These are phyloP conservation scores for Aphelidium insulamus DNA, from an alignment of 371 early-diverging fungal genomes.

Conservation along the genomic window DNA sequence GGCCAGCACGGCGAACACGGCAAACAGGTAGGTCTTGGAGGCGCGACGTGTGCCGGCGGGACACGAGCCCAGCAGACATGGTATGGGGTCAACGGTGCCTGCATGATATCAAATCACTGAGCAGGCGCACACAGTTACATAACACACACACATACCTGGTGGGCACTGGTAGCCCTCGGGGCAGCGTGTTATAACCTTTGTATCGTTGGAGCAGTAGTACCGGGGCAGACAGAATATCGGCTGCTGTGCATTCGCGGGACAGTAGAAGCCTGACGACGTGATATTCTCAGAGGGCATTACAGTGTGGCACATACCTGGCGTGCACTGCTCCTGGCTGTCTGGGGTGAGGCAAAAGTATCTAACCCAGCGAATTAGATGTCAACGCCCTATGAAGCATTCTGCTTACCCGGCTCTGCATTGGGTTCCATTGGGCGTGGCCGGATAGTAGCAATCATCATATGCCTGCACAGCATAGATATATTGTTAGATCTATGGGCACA, in stretches of 20 bases:
- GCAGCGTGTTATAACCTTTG: slow-evolving; percentile 9
- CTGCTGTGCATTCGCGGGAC: slow-evolving; percentile 19
- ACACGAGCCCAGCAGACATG: slow-evolving; percentile 2
- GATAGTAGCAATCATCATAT: too few species aligned
- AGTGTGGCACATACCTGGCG: too few species aligned
- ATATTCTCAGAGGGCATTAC: too few species aligned
- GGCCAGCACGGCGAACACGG: background rate
- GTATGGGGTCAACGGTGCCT: too few species aligned
- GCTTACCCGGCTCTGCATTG: too few species aligned
- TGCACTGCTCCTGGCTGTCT: background rate
- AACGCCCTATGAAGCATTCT: too few species aligned
- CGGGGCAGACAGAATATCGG: slow-evolving; percentile 20
- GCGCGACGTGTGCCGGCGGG: slow-evolving; percentile 1
- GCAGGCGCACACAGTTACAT: background rate
- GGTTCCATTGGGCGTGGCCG: too few species aligned
- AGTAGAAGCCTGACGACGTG: too few species aligned
- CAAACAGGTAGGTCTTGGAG: slow-evolving; percentile 2
- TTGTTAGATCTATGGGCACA: too few species aligned
- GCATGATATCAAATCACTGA: background rate
- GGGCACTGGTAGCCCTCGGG: slow-evolving; percentile 15
- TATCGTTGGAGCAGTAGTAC: slow-evolving; percentile 18
- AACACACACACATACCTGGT: slow-evolving; percentile 3
- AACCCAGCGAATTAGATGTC: background rate
- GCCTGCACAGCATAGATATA: too few species aligned
- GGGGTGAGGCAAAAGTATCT: slow-evolving; percentile 4